Conservation (phyloP, 2,329 filamentous ascomycete genomes). For the Metarhizium guizhouense region DNA sequence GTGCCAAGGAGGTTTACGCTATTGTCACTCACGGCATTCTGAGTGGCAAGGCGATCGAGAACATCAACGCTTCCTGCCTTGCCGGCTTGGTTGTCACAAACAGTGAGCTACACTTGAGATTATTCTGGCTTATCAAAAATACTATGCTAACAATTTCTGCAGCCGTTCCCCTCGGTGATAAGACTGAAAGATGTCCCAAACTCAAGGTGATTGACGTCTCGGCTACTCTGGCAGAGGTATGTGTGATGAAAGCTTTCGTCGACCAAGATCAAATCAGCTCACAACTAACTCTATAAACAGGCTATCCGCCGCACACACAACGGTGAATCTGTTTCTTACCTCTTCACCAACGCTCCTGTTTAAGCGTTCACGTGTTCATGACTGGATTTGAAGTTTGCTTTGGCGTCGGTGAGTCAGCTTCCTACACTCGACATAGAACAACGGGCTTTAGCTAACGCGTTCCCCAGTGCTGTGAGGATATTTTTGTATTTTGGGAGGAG, state of each 20-base stretch:
- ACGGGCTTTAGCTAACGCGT: background rate
- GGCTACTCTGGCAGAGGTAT: constrained; percentile 61
- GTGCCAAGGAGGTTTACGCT: constrained; percentile 80
- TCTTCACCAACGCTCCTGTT: constrained; percentile 58
- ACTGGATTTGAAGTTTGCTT: background rate
- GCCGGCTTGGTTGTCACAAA: constrained; percentile 83
- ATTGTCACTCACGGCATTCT: constrained; percentile 94
- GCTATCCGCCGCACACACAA: constrained; percentile 63
- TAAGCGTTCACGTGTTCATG: constrained; percentile 13
- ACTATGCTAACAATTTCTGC: constrained; percentile 13
- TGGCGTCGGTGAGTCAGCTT: background rate
- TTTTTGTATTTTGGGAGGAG: background rate
- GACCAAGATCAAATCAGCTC: background rate
- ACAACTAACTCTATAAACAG: constrained; percentile 20
- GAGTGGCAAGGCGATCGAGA: constrained; percentile 80
- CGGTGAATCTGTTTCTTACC: constrained; percentile 54
- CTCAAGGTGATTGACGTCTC: constrained; percentile 89
- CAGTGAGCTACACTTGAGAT: constrained; percentile 33
- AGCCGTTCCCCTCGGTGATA: constrained; percentile 53
- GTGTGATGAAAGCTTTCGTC: constrained; percentile 1
- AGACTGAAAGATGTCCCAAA: constrained; percentile 68
- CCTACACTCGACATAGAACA: background rate
- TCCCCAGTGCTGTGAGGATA: background rate
- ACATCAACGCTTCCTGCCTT: constrained; percentile 69
- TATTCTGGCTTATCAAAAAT: background rate